phyloP scores from a whole-genome alignment of 306 rosid genomes.

The Gleditsia sinensis region DNA sequence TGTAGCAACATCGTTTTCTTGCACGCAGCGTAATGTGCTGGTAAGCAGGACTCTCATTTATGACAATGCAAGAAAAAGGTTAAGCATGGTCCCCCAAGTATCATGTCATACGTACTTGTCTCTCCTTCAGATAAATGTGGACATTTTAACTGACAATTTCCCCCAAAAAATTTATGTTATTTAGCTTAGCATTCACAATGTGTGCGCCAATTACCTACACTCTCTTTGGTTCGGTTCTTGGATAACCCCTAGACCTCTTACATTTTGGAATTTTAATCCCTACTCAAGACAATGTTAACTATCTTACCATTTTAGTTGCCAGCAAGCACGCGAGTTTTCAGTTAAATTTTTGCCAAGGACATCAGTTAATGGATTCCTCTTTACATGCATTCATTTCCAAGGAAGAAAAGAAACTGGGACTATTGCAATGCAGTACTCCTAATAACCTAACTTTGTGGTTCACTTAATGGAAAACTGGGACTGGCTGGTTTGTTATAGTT shows the following conservation, averaged over 20 bases:
- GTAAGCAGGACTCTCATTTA: not conserved
- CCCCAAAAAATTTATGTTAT: slow-evolving; percentile 18
- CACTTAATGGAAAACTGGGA: slow-evolving; percentile 1
- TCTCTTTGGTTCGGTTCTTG: not conserved
- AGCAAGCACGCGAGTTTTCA: no score
- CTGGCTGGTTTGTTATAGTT: not conserved
- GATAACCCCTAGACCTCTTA: no score
- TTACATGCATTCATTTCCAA: no score
- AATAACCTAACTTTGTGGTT: not conserved
- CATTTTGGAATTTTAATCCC: not conserved
- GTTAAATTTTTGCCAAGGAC: no score
- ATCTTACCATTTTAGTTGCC: not conserved
- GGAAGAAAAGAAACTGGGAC: no score
- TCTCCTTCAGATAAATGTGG: not conserved
- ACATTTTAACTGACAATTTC: not conserved
- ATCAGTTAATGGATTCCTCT: no score
- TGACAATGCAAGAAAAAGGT: not conserved
- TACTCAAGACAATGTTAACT: not conserved
- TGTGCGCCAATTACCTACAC: not conserved
- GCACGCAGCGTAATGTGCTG: not conserved
- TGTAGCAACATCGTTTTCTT: not conserved
- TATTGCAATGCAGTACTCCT: not conserved
- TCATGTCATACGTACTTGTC: not conserved
- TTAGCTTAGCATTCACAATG: slow-evolving; percentile 35
- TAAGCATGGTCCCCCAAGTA: not conserved